These are phyloP conservation scores for Annulohypoxylon bovei DNA, from an alignment of 495 filamentous ascomycete genomes.

Conservation along the genomic window DNA sequence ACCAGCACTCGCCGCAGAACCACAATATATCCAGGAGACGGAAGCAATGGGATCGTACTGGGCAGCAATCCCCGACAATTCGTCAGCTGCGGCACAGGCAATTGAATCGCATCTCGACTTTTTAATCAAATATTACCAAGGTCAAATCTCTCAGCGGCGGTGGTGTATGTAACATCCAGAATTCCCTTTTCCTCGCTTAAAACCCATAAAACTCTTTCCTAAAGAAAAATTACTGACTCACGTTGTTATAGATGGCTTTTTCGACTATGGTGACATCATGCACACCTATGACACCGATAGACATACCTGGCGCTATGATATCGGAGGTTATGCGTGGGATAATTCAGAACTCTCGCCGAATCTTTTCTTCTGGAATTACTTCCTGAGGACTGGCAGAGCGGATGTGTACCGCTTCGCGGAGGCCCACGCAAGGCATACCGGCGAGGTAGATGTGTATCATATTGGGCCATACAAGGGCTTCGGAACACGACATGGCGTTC, in stretches of 20 bases:
- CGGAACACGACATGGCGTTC: slow-evolving; percentile 62
- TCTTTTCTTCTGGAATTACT: slow-evolving; percentile 63
- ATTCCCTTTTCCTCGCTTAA: no score
- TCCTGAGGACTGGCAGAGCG: slow-evolving; percentile 57
- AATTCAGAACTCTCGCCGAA: slow-evolving; percentile 65
- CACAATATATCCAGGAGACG: slow-evolving; percentile 53
- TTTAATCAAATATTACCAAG: slow-evolving; percentile 57
- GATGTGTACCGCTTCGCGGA: slow-evolving; percentile 62
- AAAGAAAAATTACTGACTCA: no score
- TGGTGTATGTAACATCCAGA: no score
- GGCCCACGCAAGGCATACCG: slow-evolving; percentile 58
- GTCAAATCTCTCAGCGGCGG: slow-evolving; percentile 54
- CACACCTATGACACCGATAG: slow-evolving; percentile 62
- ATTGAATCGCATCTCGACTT: slow-evolving; percentile 57
- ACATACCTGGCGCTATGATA: slow-evolving; percentile 62
- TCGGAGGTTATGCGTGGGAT: slow-evolving; percentile 65
- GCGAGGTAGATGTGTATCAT: slow-evolving; percentile 64
- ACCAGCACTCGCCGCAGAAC: slow-evolving; percentile 50
- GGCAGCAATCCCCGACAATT: slow-evolving; percentile 42
- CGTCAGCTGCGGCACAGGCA: slow-evolving; percentile 21
- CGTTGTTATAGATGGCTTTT: no score
- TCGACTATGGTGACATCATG: slow-evolving; percentile 62
- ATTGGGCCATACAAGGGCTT: slow-evolving; percentile 58
- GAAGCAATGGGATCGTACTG: slow-evolving; percentile 57
- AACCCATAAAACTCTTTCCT: no score